phyloP scores from a whole-genome alignment of 192 early-diverging fungal species.

The Gryganskiella cystojenkinii region DNA sequence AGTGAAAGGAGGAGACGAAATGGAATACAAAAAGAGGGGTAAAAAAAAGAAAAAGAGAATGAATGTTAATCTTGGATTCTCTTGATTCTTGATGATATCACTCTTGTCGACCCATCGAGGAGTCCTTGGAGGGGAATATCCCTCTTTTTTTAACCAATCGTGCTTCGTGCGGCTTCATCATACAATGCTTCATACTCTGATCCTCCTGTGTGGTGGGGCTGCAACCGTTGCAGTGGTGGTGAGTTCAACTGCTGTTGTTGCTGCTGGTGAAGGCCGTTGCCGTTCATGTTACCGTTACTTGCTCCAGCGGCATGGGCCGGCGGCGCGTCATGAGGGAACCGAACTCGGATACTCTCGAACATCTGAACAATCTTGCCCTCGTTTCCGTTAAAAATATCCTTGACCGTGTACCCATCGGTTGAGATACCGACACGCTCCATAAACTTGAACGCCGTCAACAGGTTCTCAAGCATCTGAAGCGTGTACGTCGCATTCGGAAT shows the following conservation, averaged over 20 bases:
- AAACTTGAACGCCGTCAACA: conserved; percentile 61
- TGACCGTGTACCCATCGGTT: conserved; percentile 60
- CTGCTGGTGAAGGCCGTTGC: background rate
- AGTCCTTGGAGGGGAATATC: background rate
- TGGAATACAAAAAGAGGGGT: conserved; percentile 1
- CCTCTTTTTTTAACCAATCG: conserved; percentile 11
- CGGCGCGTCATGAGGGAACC: conserved; percentile 17
- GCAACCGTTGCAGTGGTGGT: background rate
- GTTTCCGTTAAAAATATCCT: conserved; percentile 50
- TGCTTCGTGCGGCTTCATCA: conserved; percentile 28
- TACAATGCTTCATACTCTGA: conserved; percentile 36
- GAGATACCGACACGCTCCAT: conserved; percentile 61
- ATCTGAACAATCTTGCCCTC: conserved; percentile 32
- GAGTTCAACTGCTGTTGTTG: background rate
- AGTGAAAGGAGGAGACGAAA: background rate
- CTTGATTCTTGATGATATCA: background rate
- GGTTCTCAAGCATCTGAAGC: conserved; percentile 59
- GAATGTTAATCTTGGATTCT: background rate
- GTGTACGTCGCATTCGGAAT: conserved; percentile 52
- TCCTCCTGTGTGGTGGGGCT: conserved; percentile 23
- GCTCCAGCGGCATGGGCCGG: background rate
- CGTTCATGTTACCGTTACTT: conserved; percentile 1
- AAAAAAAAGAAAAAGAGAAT: background rate
- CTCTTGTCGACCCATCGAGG: background rate
- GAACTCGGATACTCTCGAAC: conserved; percentile 21